Conservation (phyloP, 1,139 yeast genomes). For the Eremothecium sinecaudum region DNA sequence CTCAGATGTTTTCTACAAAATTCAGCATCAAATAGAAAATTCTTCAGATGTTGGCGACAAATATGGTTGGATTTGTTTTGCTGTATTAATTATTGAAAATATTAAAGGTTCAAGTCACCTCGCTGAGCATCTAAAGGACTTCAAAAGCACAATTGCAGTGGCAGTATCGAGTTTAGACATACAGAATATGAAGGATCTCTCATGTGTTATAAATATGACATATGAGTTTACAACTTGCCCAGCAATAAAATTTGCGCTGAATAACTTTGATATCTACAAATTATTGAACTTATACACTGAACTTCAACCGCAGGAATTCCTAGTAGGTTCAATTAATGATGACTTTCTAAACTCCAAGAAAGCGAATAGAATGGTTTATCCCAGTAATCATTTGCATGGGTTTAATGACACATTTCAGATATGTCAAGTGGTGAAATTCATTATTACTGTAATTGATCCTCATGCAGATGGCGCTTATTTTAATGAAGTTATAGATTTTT, state of each 20-base stretch:
- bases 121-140: conserved; percentile 9
- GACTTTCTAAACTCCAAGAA: conserved; percentile 6
- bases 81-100: conserved; percentile 7
- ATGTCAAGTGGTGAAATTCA: conserved; percentile 1
- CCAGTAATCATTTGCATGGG: not conserved
- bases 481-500: not conserved
- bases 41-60: not conserved
- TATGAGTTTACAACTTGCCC: too few relatives aligned
- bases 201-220: too few relatives aligned
- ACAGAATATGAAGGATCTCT: too few relatives aligned
- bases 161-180: conserved; percentile 1
- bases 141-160: conserved; percentile 8
- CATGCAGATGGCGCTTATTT: not conserved
- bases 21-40: conserved; percentile 9
- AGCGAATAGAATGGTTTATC: not conserved
- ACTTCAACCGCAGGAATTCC: not conserved
- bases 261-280: conserved; percentile 1
- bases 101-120: conserved; percentile 10
- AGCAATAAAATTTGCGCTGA: too few relatives aligned
- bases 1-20: conserved; percentile 8
- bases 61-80: conserved; percentile 13
- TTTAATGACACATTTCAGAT: not conserved
- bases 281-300: not conserved
- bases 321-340: not conserved
- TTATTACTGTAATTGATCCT: not conserved